Base-by-base conservation (phyloP, 2,329 filamentous ascomycete genomes). In the Raffaelea deltoideospora region DNA sequence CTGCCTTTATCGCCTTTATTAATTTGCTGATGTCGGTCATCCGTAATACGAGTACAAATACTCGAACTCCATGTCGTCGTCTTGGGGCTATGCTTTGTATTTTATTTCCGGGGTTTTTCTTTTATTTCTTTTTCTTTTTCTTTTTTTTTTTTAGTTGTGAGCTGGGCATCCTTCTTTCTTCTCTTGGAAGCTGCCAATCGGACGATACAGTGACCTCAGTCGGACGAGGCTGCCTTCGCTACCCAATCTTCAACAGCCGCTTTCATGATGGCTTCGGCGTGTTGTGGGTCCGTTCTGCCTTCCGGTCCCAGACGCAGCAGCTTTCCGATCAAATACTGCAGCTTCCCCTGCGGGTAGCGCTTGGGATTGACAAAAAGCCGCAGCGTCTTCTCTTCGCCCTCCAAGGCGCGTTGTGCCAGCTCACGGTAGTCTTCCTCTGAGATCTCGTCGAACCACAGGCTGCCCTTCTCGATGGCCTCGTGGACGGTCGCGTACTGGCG, bases 241-340 rank as follows among this genome's bases (percentile, higher is more conserved):
- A 43, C 36, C 17, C 45, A 43, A 13, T 45, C 35, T 36, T 52
- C 46, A 3, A 63, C 42, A 17, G 49, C 44, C 15, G 38, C 39
- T 30, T 51, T 51, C 57, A 75, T 58, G 2, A 64, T 53, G 13
- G 46, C 53, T 51, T 72, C 65, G 0, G 68, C 70, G 21, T 53
- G 63, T 19, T 53, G 53, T 2, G 71, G 69, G 36, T 72, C 64
- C 40, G 73, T 72, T 21, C 65, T 57, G 48, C 71, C 67, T 31
- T 69, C 62, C 3, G 61, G 60, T 0, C 69, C 71, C 2, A 62
- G 47, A 5, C 60, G 57, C 56, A 76, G 65, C 65, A 76, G 68
- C 52, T 65, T 69, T 17, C 71, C 71, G 5, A 75, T 64, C 3
- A 75, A 55, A 45, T 64, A 74, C 69, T 73, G 73, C 32, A 75